Percentiles rank a stretch among this genome's conserved stretches.
Conservation (phyloP, 2,329 filamentous ascomycete genomes). For the Trichophyton simii region DNA sequence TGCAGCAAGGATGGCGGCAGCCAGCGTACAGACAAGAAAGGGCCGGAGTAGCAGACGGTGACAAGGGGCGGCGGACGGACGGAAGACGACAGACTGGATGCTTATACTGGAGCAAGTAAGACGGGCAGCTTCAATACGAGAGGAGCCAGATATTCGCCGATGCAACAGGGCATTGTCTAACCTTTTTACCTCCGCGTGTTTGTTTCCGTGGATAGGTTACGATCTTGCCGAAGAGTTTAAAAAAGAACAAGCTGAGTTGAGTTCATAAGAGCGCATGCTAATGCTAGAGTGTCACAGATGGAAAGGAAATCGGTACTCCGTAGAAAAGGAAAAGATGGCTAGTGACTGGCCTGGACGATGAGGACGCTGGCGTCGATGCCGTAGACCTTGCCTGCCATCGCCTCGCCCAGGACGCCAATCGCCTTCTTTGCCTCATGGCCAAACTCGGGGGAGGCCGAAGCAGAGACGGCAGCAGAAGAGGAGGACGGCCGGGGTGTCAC, state of each 20-base stretch:
- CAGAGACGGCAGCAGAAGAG: no score
- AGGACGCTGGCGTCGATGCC: conserved; percentile 55
- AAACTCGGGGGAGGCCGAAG: conserved; percentile 25
- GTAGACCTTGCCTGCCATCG: conserved; percentile 42
- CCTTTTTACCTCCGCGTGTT: not conserved
- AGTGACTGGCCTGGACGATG: conserved; percentile 49
- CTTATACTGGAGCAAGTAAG: no score
- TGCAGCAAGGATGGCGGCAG: no score
- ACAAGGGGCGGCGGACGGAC: not conserved
- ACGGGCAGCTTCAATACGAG: not conserved
- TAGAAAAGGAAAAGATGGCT: not conserved
- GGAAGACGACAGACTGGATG: not conserved
- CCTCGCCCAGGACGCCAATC: conserved; percentile 26
- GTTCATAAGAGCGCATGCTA: not conserved
- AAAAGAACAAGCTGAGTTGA: not conserved
- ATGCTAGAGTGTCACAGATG: not conserved
- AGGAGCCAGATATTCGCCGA: not conserved
- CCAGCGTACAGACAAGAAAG: no score
- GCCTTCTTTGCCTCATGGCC: conserved; percentile 21
- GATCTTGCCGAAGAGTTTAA: not conserved
- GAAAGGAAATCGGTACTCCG: not conserved
- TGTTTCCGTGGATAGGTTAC: not conserved
- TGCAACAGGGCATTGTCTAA: not conserved
- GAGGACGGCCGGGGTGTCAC: no score
- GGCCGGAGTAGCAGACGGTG: no score